Conservation (phyloP, 2,329 filamentous ascomycete genomes). For the Aphanoascus verrucosus region DNA sequence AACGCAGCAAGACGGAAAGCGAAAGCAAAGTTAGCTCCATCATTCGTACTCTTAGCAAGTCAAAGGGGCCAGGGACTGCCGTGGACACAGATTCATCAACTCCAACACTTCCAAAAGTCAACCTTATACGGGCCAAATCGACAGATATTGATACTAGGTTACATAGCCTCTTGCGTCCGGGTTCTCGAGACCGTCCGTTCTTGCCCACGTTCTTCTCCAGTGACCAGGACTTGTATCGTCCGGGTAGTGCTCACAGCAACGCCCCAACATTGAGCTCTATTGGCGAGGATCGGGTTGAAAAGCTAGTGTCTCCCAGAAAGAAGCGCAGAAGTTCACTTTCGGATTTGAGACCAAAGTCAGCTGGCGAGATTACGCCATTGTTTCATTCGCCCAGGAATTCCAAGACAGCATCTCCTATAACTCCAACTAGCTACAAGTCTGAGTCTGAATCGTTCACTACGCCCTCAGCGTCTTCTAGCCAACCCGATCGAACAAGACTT, state of each 20-base stretch:
- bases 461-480: slow-evolving; percentile 9
- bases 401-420: slow-evolving; percentile 29
- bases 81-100: slow-evolving; percentile 45
- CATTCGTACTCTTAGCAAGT: slow-evolving; percentile 83
- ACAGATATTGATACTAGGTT: slow-evolving; percentile 55
- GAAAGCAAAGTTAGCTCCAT: slow-evolving; percentile 64
- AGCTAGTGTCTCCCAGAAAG: slow-evolving; percentile 46
- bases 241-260: slow-evolving; percentile 40
- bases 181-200: slow-evolving; percentile 46
- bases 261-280: slow-evolving; percentile 41
- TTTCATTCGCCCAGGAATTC: slow-evolving; percentile 24
- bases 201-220: slow-evolving; percentile 40
- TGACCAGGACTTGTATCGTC: slow-evolving; percentile 37
- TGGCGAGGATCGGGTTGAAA: slow-evolving; percentile 41
- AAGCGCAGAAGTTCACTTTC: slow-evolving; percentile 88
- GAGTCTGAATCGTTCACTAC: slow-evolving; percentile 7
- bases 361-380: slow-evolving; percentile 39
- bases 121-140: slow-evolving; percentile 61
- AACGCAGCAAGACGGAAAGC: slow-evolving; percentile 64
- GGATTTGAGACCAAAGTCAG: slow-evolving; percentile 64
- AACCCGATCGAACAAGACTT: slow-evolving; percentile 3
- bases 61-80: slow-evolving; percentile 41
- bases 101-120: slow-evolving; percentile 55
- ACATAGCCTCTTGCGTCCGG: slow-evolving; percentile 41
- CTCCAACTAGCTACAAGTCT: slow-evolving; percentile 13